Percentiles rank a stretch among this genome's conserved stretches.
phyloP scores from a whole-genome alignment of 345 rosid species.

The Crucihimalaya himalaica region DNA sequence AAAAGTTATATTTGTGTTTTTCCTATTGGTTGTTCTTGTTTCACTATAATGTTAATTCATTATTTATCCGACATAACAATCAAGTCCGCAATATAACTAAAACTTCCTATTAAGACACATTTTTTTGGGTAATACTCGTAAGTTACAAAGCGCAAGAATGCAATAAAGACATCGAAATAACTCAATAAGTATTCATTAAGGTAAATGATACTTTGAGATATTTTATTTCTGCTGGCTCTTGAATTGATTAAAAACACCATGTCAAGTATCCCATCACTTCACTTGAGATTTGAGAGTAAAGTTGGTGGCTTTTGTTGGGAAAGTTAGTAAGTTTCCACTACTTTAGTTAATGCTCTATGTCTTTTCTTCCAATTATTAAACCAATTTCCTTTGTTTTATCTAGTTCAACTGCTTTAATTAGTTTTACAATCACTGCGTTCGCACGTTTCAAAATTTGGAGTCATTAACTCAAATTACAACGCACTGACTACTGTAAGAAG shows the following conservation, averaged over 20 bases:
- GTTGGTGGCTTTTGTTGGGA: conserved; percentile 25
- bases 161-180: not conserved
- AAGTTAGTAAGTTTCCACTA: conserved; percentile 32
- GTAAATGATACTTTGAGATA: not conserved
- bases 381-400: not conserved
- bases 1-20: not conserved
- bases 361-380: conserved; percentile 12
- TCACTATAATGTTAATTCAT: too few species aligned
- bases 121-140: not conserved
- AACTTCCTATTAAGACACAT: too few species aligned
- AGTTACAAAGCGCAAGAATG: not conserved
- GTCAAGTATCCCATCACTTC: conserved; percentile 14
- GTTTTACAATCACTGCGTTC: not conserved
- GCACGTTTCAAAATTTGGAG: not conserved
- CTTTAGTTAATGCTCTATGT: not conserved
- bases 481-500: not conserved
- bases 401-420: not conserved
- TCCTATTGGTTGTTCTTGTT: too few species aligned
- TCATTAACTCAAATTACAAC: not conserved
- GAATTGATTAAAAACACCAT: not conserved
- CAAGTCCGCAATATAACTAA: not conserved
- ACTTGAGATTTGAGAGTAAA: conserved; percentile 3
- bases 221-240: not conserved
- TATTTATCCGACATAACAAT: not conserved
- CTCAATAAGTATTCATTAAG: not conserved